Evolutionary conservation across 2,329 filamentous ascomycete species (phyloP).

Genomic region (Exophiala spinifera): DNA sequence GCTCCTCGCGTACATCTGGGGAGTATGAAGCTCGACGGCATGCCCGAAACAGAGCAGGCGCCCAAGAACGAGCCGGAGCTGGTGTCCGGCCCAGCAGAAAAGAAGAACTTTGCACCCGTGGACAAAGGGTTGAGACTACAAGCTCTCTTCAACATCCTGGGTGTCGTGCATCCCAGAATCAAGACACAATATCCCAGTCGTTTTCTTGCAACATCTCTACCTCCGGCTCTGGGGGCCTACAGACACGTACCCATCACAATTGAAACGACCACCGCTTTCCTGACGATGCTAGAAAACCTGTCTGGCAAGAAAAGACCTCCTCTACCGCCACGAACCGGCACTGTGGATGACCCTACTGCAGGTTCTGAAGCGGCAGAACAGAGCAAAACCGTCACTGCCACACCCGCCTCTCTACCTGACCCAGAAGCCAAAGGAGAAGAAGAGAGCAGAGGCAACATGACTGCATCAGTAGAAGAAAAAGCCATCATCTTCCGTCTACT

Average conservation of each 20-base stretch:
- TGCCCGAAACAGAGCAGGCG: slow-evolving; percentile 15
- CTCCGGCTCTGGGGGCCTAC: slow-evolving; percentile 60
- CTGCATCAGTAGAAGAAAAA: slow-evolving; percentile 48
- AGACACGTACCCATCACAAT: slow-evolving; percentile 52
- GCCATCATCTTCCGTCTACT: slow-evolving; percentile 53
- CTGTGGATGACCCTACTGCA: slow-evolving; percentile 25
- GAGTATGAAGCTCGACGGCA: slow-evolving; percentile 27
- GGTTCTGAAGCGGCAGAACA: slow-evolving; percentile 25
- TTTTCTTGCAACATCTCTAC: slow-evolving; percentile 62
- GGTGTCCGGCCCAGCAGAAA: slow-evolving; percentile 5
- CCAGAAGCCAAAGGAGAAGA: slow-evolving; percentile 56
- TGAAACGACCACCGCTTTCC: slow-evolving; percentile 55
- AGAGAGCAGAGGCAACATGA: slow-evolving; percentile 45
- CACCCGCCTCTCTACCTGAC: slow-evolving; percentile 44
- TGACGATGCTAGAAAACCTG: slow-evolving; percentile 57
- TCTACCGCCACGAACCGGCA: slow-evolving; percentile 55
- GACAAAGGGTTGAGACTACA: slow-evolving; percentile 49
- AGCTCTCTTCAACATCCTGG: slow-evolving; percentile 51
- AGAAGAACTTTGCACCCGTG: slow-evolving; percentile 35
- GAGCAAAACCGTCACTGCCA: slow-evolving; percentile 32
- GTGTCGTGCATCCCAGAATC: slow-evolving; percentile 58
- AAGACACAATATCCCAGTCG: slow-evolving; percentile 63
- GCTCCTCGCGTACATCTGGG: slow-evolving; percentile 30
- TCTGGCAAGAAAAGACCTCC: slow-evolving; percentile 57
- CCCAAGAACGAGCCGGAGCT: not conserved